Base-by-base conservation (phyloP, 2,329 filamentous ascomycete genomes). In the Phyllosticta citribraziliensis region DNA sequence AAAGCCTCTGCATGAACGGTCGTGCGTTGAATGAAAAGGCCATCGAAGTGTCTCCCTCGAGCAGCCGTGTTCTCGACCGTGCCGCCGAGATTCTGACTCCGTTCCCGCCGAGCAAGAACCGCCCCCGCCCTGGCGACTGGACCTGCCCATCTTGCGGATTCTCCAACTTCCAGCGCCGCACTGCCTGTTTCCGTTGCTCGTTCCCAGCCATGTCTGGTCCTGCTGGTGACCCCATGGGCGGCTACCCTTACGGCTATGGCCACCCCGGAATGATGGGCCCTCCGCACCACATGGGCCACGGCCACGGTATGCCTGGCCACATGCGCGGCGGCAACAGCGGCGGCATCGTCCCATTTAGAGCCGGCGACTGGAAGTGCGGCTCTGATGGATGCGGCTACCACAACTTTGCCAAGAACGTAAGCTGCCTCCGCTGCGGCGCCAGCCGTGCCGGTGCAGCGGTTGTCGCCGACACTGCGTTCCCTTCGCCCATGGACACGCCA, bases 331-430 rank as follows among this genome's bases (percentile, higher is more conserved):
- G 88, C 65, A 88, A 80, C 53, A 82, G 89, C 65, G 88, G 89
- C 67, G 88, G 89, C 60, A 88, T 91, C 55, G 94, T 99, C 52
- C 94, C 94, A 17, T 99, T 99, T 87, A 89, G 94, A 70, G 94
- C 94, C 60, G 94, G 94, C 71, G 94, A 99, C 72, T 99, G 94
- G 94, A 97, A 97, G 77, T 99, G 94, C 72, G 94, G 94, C 61
- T 94, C 94, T 66, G 94, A 99, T 72, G 91, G 92, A 47, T 99
- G 94, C 73, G 91, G 89, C 62, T 99, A 99, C 76, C 94, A 99
- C 80, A 99, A 99, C 79, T 99, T 99, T 73, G 94, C 94, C 64
- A 99, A 99, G 84, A 99, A 99, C 70, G 93, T 97, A 62, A 96
- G 91, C 77, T 99, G 94, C 76, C 84, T 99, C 65, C 89, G 94